These are phyloP conservation scores for Cymbopogon flexuosus DNA, from an alignment of 202 grass and related monocot genomes.

Conservation along the genomic window DNA sequence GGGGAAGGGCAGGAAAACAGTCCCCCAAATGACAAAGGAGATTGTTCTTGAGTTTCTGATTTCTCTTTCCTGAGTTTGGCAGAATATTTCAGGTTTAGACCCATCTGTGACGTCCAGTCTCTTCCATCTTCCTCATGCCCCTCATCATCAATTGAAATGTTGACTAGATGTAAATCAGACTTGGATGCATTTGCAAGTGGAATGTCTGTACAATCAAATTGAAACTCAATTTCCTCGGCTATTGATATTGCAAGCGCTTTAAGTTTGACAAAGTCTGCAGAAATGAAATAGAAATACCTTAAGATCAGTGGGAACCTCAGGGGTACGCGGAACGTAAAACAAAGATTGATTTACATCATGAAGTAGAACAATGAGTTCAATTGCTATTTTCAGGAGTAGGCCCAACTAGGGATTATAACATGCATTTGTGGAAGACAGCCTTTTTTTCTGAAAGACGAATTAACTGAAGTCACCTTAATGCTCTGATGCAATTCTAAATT, in stretches of 20 bases:
- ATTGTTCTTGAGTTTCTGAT: slow-evolving; percentile 50
- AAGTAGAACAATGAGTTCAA: not conserved
- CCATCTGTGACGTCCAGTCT: slow-evolving; percentile 88
- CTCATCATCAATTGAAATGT: slow-evolving; percentile 94
- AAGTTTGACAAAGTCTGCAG: slow-evolving; percentile 83
- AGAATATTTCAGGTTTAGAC: slow-evolving; percentile 82
- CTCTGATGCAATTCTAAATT: not conserved
- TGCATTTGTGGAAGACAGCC: not conserved
- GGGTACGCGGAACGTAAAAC: not conserved
- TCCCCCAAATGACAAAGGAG: slow-evolving; percentile 58
- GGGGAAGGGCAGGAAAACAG: slow-evolving; percentile 50
- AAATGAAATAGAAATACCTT: not conserved
- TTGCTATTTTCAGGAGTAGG: not conserved
- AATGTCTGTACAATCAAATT: slow-evolving; percentile 66
- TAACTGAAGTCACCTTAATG: not conserved
- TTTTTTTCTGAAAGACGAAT: not conserved
- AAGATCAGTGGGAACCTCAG: slow-evolving; percentile 7
- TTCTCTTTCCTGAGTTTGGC: slow-evolving; percentile 84
- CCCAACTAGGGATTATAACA: not conserved
- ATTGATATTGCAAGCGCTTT: slow-evolving; percentile 96
- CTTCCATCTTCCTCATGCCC: slow-evolving; percentile 72
- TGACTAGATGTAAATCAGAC: slow-evolving; percentile 73
- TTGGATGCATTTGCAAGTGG: slow-evolving; percentile 66
- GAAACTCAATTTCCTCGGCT: slow-evolving; percentile 81
- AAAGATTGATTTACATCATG: not conserved